phyloP scores from a whole-genome alignment of 2,329 filamentous ascomycete genomes.

The Orbilia ellipsospora region DNA sequence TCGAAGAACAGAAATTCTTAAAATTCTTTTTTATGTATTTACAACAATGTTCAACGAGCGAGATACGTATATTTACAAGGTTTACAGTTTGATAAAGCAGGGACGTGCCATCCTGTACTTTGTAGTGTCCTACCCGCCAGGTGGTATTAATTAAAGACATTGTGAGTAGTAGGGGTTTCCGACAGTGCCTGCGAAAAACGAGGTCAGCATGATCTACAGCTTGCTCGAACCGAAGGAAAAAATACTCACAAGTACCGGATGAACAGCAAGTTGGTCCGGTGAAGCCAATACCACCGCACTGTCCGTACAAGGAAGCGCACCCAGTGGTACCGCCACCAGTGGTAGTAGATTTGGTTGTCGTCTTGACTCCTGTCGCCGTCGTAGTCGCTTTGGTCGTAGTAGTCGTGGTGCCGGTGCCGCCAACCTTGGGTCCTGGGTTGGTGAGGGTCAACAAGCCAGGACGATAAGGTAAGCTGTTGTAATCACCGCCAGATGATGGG shows the following conservation, averaged over 20 bases:
- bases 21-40: too few relatives aligned
- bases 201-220: constrained; percentile 2
- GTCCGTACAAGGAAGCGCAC: constrained; percentile 27
- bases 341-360: constrained; percentile 9
- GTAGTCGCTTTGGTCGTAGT: constrained; percentile 12
- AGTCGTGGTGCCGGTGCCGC: constrained; percentile 9
- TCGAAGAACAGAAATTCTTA: too few relatives aligned
- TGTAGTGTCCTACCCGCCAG: too few relatives aligned
- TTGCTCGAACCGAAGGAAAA: not conserved
- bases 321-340: constrained; percentile 9
- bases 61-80: too few relatives aligned
- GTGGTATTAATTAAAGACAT: not conserved
- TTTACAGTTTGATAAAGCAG: too few relatives aligned
- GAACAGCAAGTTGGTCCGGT: constrained; percentile 43
- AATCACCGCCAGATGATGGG: constrained; percentile 64
- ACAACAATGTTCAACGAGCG: too few relatives aligned
- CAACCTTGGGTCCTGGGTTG: constrained; percentile 40
- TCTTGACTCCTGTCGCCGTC: not conserved
- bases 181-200: not conserved
- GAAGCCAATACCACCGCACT: constrained; percentile 43
- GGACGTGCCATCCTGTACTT: too few relatives aligned
- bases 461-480: constrained; percentile 68
- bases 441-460: constrained; percentile 69
- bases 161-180: not conserved
- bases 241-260: constrained; percentile 33